Evolutionary conservation across 2,329 filamentous ascomycete species (phyloP).

Genomic region (Talaromyces verruculosus): DNA sequence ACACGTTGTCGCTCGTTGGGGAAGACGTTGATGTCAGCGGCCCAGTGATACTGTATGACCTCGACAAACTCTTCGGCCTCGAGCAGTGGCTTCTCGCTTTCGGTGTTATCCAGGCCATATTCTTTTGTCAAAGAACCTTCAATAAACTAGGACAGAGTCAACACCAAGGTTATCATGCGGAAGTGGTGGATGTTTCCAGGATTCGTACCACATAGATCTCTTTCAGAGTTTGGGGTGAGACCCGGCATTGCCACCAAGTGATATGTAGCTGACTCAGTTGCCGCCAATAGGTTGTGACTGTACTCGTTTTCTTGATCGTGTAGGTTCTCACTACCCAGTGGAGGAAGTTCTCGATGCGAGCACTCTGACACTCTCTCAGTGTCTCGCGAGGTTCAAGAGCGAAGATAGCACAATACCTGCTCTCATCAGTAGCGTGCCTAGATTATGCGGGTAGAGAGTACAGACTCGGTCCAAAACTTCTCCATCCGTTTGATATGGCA

Average conservation of each 20-base stretch:
- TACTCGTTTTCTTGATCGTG: conserved; percentile 22
- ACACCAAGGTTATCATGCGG: background rate
- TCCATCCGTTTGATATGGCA: conserved; percentile 21
- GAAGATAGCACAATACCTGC: conserved; percentile 20
- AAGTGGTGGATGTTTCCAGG: background rate
- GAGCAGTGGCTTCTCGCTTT: conserved; percentile 21
- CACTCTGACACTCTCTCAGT: conserved; percentile 19
- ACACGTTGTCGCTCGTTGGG: conserved; percentile 19
- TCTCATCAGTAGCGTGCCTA: background rate
- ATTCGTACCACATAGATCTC: conserved; percentile 19
- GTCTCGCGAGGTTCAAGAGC: conserved; percentile 15
- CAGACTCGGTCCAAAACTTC: conserved; percentile 21
- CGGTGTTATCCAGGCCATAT: conserved; percentile 19
- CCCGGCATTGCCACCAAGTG: conserved; percentile 11
- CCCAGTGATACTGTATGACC: conserved; percentile 20
- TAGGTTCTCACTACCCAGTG: conserved; percentile 18
- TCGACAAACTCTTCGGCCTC: conserved; percentile 21
- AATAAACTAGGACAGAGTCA: conserved; percentile 19
- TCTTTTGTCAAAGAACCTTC: conserved; percentile 22
- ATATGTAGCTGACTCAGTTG: conserved; percentile 21
- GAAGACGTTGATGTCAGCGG: conserved; percentile 21
- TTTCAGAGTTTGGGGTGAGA: conserved; percentile 17
- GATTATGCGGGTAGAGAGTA: conserved; percentile 15
- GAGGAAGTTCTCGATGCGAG: conserved; percentile 22
- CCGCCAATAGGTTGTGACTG: conserved; percentile 20